Base-by-base conservation (phyloP, 2,329 filamentous ascomycete species). In the Pseudogymnoascus sp. region DNA sequence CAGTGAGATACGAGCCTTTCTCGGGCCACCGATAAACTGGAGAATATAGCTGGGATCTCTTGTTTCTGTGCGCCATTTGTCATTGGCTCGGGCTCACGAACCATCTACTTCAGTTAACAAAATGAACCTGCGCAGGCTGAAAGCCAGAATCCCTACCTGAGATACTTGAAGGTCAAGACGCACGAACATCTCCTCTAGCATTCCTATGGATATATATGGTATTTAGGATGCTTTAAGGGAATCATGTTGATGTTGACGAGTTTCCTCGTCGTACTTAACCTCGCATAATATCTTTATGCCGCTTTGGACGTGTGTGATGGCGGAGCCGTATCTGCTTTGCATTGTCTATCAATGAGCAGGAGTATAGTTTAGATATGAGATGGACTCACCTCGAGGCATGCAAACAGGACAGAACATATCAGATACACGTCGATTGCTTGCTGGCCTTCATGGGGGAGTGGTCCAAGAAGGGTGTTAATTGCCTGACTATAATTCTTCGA, bases 271-370 rank as follows among this genome's bases (percentile, higher is more conserved):
- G 28, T 66, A 65, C 5, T 64, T 44, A n/a, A 69, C 62, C 37
- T 69, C 67, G 18, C 64, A 62, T 11, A 70, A 46, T 4, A 70
- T 69, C 46, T 68, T 69, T 5, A 42, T 62, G 4, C 68, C 68
- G 40, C 67, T 68, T 56, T 66, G 60, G 10, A 68, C 16, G 38
- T 70, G 67, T 16, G 66, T 62, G 7, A 67, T 64, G 5, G 67
- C 68, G 11, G 63, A 37, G 6, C 67, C 66, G 40, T 66, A 66
- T 21, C 63, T 68, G 7, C 65, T 64, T 63, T 67, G 67, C 50
- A 70, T 68, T 14, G 64, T 67, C 64, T 68, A 11, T 25, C 38
- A 46, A 46, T 46, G 21, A 46, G 42, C 18, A 25, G 42, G 21
- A 25, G 8, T 46, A 46, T n/a, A 46, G 12, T 25, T 23, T 25